A percentile compares a stretch with the other conserved stretches of the same genome.
Conservation (phyloP, 345 rosid genomes). For the Brassica incana region DNA sequence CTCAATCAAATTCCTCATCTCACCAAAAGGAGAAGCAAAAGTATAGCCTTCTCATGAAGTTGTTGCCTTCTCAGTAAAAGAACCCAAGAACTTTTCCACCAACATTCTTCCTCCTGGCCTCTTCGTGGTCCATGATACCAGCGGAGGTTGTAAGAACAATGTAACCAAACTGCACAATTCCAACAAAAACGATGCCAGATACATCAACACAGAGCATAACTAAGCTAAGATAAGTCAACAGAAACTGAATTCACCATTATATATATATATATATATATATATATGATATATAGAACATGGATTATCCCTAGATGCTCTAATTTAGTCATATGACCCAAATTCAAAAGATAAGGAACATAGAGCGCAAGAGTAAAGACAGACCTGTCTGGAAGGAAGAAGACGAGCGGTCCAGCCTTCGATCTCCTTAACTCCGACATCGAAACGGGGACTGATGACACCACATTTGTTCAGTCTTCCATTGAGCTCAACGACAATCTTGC, state of each 20-base stretch:
- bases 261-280: no score
- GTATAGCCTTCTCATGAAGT: constrained; percentile 4
- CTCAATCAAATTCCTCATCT: constrained; percentile 29
- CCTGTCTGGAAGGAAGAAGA: constrained; percentile 88
- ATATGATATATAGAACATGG: not conserved
- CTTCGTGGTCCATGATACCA: constrained; percentile 89
- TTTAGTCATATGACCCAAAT: not conserved
- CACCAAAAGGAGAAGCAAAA: constrained; percentile 27
- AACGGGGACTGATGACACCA: constrained; percentile 86
- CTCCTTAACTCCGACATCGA: constrained; percentile 79
- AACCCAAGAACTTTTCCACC: constrained; percentile 89
- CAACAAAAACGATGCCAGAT: not conserved
- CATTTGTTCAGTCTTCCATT: constrained; percentile 82
- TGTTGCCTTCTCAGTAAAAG: constrained; percentile 50
- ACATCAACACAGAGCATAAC: not conserved
- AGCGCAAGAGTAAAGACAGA: constrained; percentile 1
- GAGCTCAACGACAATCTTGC: constrained; percentile 79
- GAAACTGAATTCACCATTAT: no score
- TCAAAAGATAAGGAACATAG: not conserved
- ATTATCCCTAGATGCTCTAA: not conserved
- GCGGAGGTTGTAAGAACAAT: constrained; percentile 81
- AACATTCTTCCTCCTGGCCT: constrained; percentile 84
- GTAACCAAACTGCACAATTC: constrained; percentile 58
- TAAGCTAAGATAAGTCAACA: not conserved
- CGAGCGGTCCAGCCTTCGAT: constrained; percentile 90